These are phyloP conservation scores for Aegilops umbellulata DNA, from an alignment of 176 grass and related monocot species.

Conservation along the genomic window DNA sequence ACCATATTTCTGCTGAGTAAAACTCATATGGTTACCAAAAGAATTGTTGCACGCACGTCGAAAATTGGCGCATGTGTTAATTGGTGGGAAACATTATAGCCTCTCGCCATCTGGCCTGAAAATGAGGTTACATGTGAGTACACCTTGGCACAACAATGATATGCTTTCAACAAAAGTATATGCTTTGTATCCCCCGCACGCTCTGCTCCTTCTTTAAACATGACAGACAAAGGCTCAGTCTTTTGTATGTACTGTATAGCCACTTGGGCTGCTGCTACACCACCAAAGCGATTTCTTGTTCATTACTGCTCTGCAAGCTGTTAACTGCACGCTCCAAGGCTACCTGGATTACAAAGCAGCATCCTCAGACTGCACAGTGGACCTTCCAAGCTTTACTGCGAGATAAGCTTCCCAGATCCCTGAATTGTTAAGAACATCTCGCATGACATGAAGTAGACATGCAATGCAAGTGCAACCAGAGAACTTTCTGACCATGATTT, in stretches of 20 bases:
- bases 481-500: conserved; percentile 4
- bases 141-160: conserved; percentile 17
- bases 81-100: not conserved
- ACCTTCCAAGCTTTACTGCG: not conserved
- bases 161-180: conserved; percentile 3
- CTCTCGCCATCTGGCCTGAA: conserved; percentile 6
- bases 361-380: conserved; percentile 2
- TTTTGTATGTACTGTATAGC: not conserved
- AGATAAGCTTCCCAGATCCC: not conserved
- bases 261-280: conserved; percentile 12
- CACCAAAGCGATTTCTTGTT: conserved; percentile 31
- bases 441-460: not conserved
- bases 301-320: not conserved
- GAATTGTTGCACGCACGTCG: conserved; percentile 32
- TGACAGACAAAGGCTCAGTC: not conserved
- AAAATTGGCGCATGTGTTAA: conserved; percentile 27
- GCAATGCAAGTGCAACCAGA: not conserved
- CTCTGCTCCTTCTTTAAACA: not conserved
- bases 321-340: not conserved
- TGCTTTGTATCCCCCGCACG: conserved; percentile 8
- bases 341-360: not conserved
- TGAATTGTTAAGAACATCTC: not conserved
- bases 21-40: conserved; percentile 29
- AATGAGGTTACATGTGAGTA: conserved; percentile 30
- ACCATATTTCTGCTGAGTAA: conserved; percentile 22